phyloP scores from a whole-genome alignment of 306 rosid genomes.

The Prunus salicina region DNA sequence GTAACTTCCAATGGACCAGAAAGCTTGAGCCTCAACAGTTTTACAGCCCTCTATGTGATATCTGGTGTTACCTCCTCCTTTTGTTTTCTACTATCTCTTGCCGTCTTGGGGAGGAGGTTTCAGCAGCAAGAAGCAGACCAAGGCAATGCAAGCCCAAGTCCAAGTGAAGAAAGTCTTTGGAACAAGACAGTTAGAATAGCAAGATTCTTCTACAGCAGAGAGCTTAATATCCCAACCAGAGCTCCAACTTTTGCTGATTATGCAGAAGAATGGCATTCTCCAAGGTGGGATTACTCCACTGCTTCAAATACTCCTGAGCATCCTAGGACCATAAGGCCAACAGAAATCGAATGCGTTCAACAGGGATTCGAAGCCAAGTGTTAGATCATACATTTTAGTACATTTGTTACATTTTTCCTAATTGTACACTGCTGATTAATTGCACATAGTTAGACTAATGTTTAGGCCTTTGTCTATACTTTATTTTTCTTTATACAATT shows the following conservation, averaged over 20 bases:
- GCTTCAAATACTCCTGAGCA: not conserved
- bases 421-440: not conserved
- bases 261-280: not conserved
- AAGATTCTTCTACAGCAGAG: not conserved
- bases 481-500: not conserved
- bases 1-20: constrained; percentile 8
- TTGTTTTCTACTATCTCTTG: constrained; percentile 37
- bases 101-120: not conserved
- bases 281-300: not conserved
- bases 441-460: not conserved
- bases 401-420: not conserved
- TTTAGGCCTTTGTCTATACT: not conserved
- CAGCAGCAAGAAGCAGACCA: not conserved
- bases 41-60: constrained; percentile 47
- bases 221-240: constrained; percentile 25
- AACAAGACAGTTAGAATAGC: not conserved
- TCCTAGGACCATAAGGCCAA: not conserved
- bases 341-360: constrained; percentile 7
- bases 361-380: not conserved
- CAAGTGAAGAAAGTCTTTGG: constrained; percentile 2
- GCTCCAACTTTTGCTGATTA: constrained; percentile 18
- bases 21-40: constrained; percentile 42
- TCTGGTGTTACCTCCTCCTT: constrained; percentile 46
- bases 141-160: not conserved
- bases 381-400: not conserved